phyloP scores from a whole-genome alignment of 345 rosid species.

The Populus deltoides region DNA sequence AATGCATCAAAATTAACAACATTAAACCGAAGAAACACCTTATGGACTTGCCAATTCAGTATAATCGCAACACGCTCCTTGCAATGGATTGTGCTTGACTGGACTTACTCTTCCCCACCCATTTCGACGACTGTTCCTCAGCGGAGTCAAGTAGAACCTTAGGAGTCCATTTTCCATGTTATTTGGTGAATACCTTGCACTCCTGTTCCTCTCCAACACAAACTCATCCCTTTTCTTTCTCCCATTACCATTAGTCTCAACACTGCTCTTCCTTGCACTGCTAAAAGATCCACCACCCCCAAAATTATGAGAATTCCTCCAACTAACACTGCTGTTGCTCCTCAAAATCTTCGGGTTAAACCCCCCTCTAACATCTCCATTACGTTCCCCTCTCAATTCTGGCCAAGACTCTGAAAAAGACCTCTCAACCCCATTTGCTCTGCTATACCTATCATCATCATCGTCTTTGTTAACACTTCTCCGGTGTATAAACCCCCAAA shows the following conservation, averaged over 20 bases:
- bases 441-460: slow-evolving; percentile 67
- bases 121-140: slow-evolving; percentile 64
- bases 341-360: slow-evolving; percentile 72
- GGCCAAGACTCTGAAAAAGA: slow-evolving; percentile 89
- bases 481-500: slow-evolving; percentile 76
- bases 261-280: slow-evolving; percentile 53
- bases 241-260: slow-evolving; percentile 50
- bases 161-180: slow-evolving; percentile 69
- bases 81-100: slow-evolving; percentile 67
- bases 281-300: slow-evolving; percentile 46
- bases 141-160: slow-evolving; percentile 73
- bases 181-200: slow-evolving; percentile 84
- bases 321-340: slow-evolving; percentile 95
- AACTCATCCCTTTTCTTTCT: slow-evolving; percentile 67
- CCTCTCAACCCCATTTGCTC: slow-evolving; percentile 61
- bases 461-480: slow-evolving; percentile 62
- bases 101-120: slow-evolving; percentile 50
- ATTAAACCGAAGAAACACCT: slow-evolving; percentile 39
- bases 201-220: slow-evolving; percentile 70
- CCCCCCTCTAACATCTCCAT: slow-evolving; percentile 55
- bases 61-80: slow-evolving; percentile 69
- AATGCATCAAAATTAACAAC: slow-evolving; percentile 52
- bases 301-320: slow-evolving; percentile 60
- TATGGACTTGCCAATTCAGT: slow-evolving; percentile 42
- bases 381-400: slow-evolving; percentile 59